Evolutionary conservation across 179 eudicot genomes (phyloP).

Genomic region (Silene vulgaris): DNA sequence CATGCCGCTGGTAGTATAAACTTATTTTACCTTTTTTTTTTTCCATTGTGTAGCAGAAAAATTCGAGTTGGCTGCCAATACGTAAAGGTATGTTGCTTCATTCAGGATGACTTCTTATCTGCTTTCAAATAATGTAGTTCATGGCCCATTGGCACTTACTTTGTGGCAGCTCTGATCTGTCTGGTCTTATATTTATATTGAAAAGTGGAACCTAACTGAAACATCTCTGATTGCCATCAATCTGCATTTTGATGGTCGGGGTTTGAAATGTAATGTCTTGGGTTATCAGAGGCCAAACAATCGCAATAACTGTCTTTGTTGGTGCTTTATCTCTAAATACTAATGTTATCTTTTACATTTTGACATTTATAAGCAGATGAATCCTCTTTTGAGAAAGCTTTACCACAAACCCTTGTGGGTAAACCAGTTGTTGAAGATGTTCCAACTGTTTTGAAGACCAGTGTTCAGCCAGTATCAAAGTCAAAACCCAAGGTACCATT

Average conservation of each 20-base stretch:
- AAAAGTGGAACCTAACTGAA: not conserved
- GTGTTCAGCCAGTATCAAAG: constrained; percentile 29
- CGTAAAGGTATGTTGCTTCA: constrained; percentile 38
- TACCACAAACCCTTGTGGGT: constrained; percentile 13
- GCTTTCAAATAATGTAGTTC: not conserved
- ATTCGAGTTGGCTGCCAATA: constrained; percentile 24
- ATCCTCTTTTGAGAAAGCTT: constrained; percentile 25
- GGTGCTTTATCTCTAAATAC: constrained; percentile 2
- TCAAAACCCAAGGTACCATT: constrained; percentile 39
- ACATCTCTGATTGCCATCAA: not conserved
- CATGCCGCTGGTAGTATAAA: constrained; percentile 6
- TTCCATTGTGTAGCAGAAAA: constrained; percentile 34
- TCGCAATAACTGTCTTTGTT: not conserved
- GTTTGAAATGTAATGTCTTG: not conserved
- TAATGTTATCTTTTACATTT: constrained; percentile 9
- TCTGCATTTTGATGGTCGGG: not conserved
- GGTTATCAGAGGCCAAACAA: not conserved
- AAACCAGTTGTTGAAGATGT: constrained; percentile 24
- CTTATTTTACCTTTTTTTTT: not conserved
- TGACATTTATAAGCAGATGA: constrained; percentile 28
- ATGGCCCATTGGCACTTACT: not conserved
- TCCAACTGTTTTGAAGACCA: constrained; percentile 33
- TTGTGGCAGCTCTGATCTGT: not conserved
- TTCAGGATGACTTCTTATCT: not conserved
- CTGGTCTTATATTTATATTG: not conserved